phyloP scores from a whole-genome alignment of 78 protist genomes.

The Speleostelium caveatum region DNA sequence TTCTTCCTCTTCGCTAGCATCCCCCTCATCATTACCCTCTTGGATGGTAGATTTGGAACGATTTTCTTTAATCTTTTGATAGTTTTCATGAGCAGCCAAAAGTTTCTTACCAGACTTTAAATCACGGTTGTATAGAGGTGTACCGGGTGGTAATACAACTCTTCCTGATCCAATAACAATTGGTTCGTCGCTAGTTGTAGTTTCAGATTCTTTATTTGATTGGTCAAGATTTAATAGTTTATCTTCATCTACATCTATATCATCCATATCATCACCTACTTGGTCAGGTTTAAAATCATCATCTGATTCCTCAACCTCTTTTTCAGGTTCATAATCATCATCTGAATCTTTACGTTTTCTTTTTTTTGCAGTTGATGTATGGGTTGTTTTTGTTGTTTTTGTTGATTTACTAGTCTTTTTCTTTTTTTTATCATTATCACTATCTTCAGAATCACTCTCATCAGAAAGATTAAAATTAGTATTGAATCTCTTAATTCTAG shows the following conservation, averaged over 20 bases:
- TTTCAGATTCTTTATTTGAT: neutral
- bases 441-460: neutral
- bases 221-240: no score
- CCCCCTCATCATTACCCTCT: conserved; percentile 1
- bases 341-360: conserved; percentile 51
- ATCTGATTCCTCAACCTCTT: neutral
- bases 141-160: conserved; percentile 43
- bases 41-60: neutral
- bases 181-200: neutral
- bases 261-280: neutral
- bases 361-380: neutral
- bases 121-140: conserved; percentile 37
- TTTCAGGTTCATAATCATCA: conserved; percentile 27
- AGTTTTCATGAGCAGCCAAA: neutral
- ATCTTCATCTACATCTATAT: no score
- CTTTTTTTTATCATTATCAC: conserved; percentile 1
- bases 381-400: neutral
- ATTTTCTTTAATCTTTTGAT: neutral
- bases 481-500: neutral
- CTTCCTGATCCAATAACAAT: conserved; percentile 13
- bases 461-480: neutral
- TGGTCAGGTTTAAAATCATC: conserved; percentile 1
- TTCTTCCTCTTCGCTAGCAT: conserved; percentile 16
- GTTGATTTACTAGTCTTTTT: conserved; percentile 24
- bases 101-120: conserved; percentile 15